Conservation (phyloP, 306 rosid species). For the Coriaria nepalensis region DNA sequence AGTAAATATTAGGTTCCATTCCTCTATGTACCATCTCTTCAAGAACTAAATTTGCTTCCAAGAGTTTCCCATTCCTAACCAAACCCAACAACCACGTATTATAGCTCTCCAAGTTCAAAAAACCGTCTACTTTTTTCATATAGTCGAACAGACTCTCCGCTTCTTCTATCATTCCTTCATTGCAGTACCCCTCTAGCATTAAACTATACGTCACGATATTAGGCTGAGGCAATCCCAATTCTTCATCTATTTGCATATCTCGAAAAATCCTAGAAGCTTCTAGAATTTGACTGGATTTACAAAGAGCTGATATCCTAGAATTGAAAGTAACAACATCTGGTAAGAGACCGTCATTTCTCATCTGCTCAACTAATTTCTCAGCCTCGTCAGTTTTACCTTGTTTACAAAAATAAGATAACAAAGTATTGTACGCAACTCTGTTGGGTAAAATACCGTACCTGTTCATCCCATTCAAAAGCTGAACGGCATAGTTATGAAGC, state of each 20-base stretch:
- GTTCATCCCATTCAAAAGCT: constrained; percentile 33
- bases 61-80: constrained; percentile 41
- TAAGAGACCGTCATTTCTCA: constrained; percentile 44
- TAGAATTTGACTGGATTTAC: constrained; percentile 49
- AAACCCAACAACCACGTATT: constrained; percentile 70
- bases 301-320: constrained; percentile 81
- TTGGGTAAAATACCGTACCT: constrained; percentile 20
- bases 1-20: constrained; percentile 43
- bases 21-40: constrained; percentile 56
- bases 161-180: constrained; percentile 60
- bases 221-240: constrained; percentile 70
- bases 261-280: constrained; percentile 87
- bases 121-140: constrained; percentile 32
- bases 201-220: constrained; percentile 52
- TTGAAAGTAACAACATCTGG: constrained; percentile 82
- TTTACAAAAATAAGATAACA: constrained; percentile 61
- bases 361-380: constrained; percentile 63
- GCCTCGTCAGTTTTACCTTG: constrained; percentile 54
- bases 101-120: constrained; percentile 42
- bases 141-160: constrained; percentile 54
- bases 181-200: constrained; percentile 74
- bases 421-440: constrained; percentile 59
- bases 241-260: constrained; percentile 73
- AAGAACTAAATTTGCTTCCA: constrained; percentile 52
- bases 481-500: constrained; percentile 24